Conservation (phyloP, 176 grass and related monocot genomes). For the Musa itinerans region DNA sequence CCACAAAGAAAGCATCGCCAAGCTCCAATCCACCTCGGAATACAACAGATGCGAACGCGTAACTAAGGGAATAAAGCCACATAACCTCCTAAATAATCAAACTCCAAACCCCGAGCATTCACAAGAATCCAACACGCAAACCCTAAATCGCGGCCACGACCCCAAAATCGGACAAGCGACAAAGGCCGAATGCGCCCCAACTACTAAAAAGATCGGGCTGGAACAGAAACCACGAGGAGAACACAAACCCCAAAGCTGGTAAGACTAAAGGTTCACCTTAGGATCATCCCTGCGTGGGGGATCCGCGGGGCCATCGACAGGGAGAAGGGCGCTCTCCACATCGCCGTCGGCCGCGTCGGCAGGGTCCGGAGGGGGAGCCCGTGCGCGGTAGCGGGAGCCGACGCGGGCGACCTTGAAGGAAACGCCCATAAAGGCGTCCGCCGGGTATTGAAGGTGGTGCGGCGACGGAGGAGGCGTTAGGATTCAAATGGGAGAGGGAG, state of each 20-base stretch:
- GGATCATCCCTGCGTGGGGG: not conserved
- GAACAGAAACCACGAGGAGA: not conserved
- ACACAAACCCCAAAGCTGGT: not conserved
- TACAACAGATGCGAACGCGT: not conserved
- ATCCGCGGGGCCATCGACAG: not conserved
- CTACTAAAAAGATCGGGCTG: too few species aligned
- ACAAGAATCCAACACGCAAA: not conserved
- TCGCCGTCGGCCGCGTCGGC: not conserved
- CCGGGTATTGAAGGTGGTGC: not conserved
- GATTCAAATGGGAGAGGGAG: not conserved
- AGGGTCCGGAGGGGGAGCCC: not conserved
- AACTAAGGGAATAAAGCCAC: not conserved
- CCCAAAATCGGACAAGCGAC: constrained; percentile 3
- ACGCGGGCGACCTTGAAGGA: constrained; percentile 30
- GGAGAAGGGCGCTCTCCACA: not conserved
- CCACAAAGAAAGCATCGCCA: constrained; percentile 2
- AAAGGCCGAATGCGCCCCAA: not conserved
- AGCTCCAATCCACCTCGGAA: not conserved
- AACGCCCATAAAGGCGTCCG: constrained; percentile 26
- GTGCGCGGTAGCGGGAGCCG: constrained; percentile 31
- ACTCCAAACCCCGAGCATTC: not conserved
- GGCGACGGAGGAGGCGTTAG: constrained; percentile 8
- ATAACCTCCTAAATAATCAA: not conserved
- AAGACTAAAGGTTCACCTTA: constrained; percentile 8
- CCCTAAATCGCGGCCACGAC: not conserved